These are phyloP conservation scores for Phoma sp. DNA, from an alignment of 2,329 filamentous ascomycete genomes.

Conservation along the genomic window DNA sequence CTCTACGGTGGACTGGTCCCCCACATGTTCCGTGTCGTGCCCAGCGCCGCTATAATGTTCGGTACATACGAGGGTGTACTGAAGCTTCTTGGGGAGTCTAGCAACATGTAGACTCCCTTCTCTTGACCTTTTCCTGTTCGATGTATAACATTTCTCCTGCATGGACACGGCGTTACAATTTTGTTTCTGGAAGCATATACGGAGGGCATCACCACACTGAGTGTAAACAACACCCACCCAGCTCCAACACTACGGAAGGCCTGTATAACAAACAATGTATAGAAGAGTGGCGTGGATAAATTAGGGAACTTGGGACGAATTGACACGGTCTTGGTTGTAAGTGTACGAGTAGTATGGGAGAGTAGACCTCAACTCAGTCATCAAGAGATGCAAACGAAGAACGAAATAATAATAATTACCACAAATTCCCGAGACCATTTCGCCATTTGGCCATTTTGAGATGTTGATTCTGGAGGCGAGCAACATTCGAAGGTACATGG, in stretches of 20 bases:
- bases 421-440: not conserved
- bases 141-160: constrained; percentile 19
- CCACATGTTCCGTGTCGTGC: constrained; percentile 88
- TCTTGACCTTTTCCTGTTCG: constrained; percentile 1
- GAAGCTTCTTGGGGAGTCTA: constrained; percentile 54
- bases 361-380: constrained; percentile 8
- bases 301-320: not conserved
- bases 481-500: not conserved
- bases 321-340: constrained; percentile 1
- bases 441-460: not conserved
- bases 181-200: constrained; percentile 8
- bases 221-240: constrained; percentile 14
- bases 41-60: constrained; percentile 95
- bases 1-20: constrained; percentile 92
- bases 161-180: constrained; percentile 17
- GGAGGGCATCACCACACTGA: constrained; percentile 13
- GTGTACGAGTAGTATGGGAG: constrained; percentile 7
- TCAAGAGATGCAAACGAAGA: constrained; percentile 2
- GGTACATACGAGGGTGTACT: constrained; percentile 75
- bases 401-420: constrained; percentile 1
- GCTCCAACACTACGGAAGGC: constrained; percentile 4
- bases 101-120: constrained; percentile 38
- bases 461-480: not conserved
- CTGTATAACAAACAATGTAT: constrained; percentile 15
- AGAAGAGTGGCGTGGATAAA: not conserved